Base-by-base conservation (phyloP, 2,329 filamentous ascomycete genomes). In the Aspergillus quadrilineatus region DNA sequence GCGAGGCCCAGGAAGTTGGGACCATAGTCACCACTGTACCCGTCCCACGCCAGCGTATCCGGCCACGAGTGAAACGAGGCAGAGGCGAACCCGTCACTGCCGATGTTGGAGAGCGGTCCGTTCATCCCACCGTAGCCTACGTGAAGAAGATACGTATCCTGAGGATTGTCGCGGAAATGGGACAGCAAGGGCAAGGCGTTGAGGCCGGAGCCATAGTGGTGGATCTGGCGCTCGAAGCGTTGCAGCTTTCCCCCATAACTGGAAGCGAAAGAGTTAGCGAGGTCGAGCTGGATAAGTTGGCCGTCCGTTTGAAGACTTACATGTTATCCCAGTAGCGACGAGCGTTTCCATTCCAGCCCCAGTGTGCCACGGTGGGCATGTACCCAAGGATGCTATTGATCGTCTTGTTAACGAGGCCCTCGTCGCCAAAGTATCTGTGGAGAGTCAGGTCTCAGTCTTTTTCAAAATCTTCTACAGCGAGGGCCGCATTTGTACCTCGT, bases 291-390 rank as follows among this genome's bases (percentile, higher is more conserved):
- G 22, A 22, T 22, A 22, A 22, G 22, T 22, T 22, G 22, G 22
- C 22, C 22, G 2, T 22, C 22, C 3, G 22, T 22, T 22, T 22
- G 22, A 22, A 22, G 37, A 4, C 30, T 30, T 54, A 67, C 69
- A 80, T 68, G 51, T 82, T 83, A 62, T 86, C 83, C 83, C 83
- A 85, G 66, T 85, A 85, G 5, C 83, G 70, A 1, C 84, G 76
- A 0, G 83, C 82, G 59, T 85, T 85, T 10, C 83, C 83, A 50
- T 86, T 84, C 80, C 80, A 86, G 2, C 81, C 84, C 84, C 84
- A 86, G 60, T 85, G 83, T 0, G 82, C 73, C 0, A 86, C 79
- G 0, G 80, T 82, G 0, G 83, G 82, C 73, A 79, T 83, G 59
- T 80, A 85, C 0, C 80, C 83, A 1, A 82, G 65, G 4, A 86